phyloP scores from a whole-genome alignment of 2,329 filamentous ascomycete genomes.

The Penicillium sclerotiorum region DNA sequence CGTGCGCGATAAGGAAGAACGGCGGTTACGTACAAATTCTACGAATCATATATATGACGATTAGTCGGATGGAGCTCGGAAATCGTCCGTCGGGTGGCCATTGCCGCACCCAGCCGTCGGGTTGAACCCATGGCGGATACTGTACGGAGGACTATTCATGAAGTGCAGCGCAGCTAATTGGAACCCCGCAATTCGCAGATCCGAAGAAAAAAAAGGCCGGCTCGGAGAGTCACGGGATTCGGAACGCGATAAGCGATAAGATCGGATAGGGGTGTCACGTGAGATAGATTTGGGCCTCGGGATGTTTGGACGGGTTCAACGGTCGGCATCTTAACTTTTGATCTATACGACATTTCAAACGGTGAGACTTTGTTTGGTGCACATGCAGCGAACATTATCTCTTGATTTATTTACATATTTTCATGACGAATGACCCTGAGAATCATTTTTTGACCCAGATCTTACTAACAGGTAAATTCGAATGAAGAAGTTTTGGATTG shows the following conservation, averaged over 20 bases:
- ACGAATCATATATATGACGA: slow-evolving; percentile 10
- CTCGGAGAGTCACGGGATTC: not conserved
- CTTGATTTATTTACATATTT: no score
- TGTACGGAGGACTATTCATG: no score
- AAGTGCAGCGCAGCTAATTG: not conserved
- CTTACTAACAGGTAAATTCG: not conserved
- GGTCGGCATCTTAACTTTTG: not conserved
- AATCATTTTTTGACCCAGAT: no score
- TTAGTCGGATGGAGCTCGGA: slow-evolving; percentile 4
- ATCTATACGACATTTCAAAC: no score
- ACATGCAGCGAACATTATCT: no score
- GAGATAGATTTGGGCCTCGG: not conserved
- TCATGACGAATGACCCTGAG: no score
- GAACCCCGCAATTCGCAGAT: slow-evolving; percentile 10
- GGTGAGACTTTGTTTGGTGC: no score
- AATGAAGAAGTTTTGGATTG: not conserved
- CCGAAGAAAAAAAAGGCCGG: slow-evolving; percentile 3
- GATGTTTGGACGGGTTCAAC: not conserved
- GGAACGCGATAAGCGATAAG: slow-evolving; percentile 1
- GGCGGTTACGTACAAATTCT: no score
- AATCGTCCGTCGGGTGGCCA: slow-evolving; percentile 1
- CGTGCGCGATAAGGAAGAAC: no score
- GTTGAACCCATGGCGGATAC: not conserved
- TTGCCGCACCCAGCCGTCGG: slow-evolving; percentile 10
- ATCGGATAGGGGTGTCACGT: not conserved